Evolutionary conservation across 225 moss, liverwort and hornwort genomes (phyloP), one percentile per base, ranked within the genome.

Genomic region (Physcomitrium patens): DNA sequence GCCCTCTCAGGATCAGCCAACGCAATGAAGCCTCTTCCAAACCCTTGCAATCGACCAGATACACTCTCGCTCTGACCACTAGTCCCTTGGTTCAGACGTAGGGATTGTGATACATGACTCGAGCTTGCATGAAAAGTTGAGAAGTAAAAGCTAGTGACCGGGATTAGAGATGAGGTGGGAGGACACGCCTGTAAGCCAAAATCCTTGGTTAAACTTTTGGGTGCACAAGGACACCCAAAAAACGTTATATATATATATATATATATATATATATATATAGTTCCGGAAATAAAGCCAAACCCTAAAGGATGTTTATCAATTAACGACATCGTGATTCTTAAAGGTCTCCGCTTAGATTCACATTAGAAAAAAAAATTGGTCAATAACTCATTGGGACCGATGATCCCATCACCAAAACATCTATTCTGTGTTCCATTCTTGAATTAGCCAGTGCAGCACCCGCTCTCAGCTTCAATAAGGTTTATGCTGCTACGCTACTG

Each of bases 61-160:
- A 37, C 31, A 37, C 31, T 37, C 31, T 37, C 31, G 31, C 31
- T 37, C 31, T 37, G 31, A 4, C 31, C 31, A 37, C 31, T 37
- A 37, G 31, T 37, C 31, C 31, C 31, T 37, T 37, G 31, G 22
- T 54, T 55, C 55, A 44, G 24, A 41, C 76, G 76, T 58, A 81
- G 60, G 7, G 71, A 75, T 5, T 53, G 67, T 3, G 31, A 37
- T 37, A 37, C 31, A 37, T 37, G 31, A 7, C 31, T 37, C 31
- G 31, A 37, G 31, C 31, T 37, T 37, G 31, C 4, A 37, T 4
- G 31, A 37, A 37, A 37, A 37, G 31, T 37, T 37, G 69, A 53
- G 61, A 61, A 79, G 63, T 61, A 75, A 75, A 68, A 67, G 57
- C 76, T 76, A 68, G 70, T 49, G 48, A 50, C 22, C 63, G 77